Evolutionary conservation across 2,329 filamentous ascomycete genomes (phyloP).

Genomic region (Ophiostoma himal-ulmi): DNA sequence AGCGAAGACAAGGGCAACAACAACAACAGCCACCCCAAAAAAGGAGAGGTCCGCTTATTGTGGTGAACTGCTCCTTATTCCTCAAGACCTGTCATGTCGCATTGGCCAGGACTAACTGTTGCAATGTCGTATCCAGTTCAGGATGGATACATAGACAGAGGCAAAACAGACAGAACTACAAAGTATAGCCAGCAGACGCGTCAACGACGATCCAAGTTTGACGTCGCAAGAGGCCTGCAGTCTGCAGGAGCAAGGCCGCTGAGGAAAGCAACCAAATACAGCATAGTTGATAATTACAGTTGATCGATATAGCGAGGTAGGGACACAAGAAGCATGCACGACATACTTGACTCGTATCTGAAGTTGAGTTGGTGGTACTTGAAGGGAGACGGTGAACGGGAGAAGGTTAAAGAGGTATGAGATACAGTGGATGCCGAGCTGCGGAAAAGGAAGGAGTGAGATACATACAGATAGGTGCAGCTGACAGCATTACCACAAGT

Average conservation of each 20-base stretch:
- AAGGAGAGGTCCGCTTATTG: not conserved
- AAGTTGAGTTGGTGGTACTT: not conserved
- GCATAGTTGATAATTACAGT: not conserved
- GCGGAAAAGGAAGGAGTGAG: not conserved
- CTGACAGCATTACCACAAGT: not conserved
- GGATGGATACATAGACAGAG: not conserved
- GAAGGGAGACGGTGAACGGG: not conserved
- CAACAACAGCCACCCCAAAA: not conserved
- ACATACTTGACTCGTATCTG: not conserved
- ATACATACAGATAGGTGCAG: not conserved
- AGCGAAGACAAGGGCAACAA: not conserved
- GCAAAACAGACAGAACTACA: not conserved
- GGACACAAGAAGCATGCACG: not conserved
- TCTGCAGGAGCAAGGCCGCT: not conserved
- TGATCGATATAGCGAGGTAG: not conserved
- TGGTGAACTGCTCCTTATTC: not conserved
- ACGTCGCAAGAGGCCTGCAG: not conserved
- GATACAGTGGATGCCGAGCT: not conserved
- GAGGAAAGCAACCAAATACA: slow-evolving; percentile 5
- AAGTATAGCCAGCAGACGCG: not conserved
- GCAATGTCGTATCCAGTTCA: slow-evolving; percentile 1
- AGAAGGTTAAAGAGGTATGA: not conserved
- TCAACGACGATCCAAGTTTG: slow-evolving; percentile 3
- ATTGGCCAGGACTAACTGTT: not conserved
- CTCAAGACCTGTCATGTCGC: slow-evolving; percentile 1